A percentile compares a stretch with the other conserved stretches of the same genome.
These are phyloP conservation scores for Podaxis sp. DNA, from an alignment of 768 basidiomycete species.

Conservation along the genomic window DNA sequence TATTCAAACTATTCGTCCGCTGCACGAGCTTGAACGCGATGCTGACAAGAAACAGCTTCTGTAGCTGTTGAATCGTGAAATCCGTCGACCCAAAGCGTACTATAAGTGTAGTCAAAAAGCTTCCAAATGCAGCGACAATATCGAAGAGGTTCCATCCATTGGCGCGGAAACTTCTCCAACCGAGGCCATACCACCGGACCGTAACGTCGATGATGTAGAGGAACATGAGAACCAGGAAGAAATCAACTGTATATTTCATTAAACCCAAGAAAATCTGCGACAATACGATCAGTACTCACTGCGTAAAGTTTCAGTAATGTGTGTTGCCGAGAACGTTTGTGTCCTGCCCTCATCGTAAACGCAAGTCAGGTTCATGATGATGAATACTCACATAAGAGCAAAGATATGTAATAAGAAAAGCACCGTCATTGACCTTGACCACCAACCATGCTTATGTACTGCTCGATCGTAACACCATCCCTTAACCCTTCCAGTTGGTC, in stretches of 20 bases:
- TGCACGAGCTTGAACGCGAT: slow-evolving; percentile 95
- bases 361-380: neutral
- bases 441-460: slow-evolving; percentile 90
- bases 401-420: slow-evolving; percentile 82
- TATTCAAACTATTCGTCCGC: slow-evolving; percentile 82
- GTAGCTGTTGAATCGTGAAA: slow-evolving; percentile 61
- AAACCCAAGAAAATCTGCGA: slow-evolving; percentile 3
- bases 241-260: slow-evolving; percentile 46
- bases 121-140: slow-evolving; percentile 73
- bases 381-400: slow-evolving; percentile 66
- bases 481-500: slow-evolving; percentile 53
- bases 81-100: slow-evolving; percentile 54
- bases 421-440: slow-evolving; percentile 77
- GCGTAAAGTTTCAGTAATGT: slow-evolving; percentile 50
- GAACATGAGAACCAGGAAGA: slow-evolving; percentile 72
- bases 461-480: slow-evolving; percentile 94
- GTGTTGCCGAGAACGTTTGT: slow-evolving; percentile 62
- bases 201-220: slow-evolving; percentile 75
- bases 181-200: slow-evolving; percentile 81
- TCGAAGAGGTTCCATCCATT: slow-evolving; percentile 97
- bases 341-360: slow-evolving; percentile 50
- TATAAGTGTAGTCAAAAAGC: slow-evolving; percentile 78
- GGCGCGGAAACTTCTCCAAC: slow-evolving; percentile 78
- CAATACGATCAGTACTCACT: slow-evolving; percentile 40
- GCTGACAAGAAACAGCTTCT: slow-evolving; percentile 90